Conservation (phyloP, 2,329 filamentous ascomycete species). For the Acephala macrosclerotiorum region DNA sequence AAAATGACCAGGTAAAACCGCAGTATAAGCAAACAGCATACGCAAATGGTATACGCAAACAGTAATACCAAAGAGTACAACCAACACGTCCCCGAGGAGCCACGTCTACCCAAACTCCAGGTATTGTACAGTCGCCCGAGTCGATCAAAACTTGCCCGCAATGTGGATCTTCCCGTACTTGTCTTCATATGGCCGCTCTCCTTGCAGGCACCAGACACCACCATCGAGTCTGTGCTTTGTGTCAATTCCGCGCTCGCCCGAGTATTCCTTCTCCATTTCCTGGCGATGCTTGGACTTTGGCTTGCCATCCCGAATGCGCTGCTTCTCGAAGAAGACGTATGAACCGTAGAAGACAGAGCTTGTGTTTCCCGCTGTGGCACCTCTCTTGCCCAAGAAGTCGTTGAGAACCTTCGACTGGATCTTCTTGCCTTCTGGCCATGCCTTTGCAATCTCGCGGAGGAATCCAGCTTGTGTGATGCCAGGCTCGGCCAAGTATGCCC, state of each 20-base stretch:
- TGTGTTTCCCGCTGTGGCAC: conserved; percentile 54
- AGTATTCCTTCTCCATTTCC: conserved; percentile 54
- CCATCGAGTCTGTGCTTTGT: conserved; percentile 14
- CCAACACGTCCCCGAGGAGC: not conserved
- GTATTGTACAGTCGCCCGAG: not conserved
- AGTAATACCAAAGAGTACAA: not conserved
- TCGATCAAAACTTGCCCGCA: not conserved
- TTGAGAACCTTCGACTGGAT: conserved; percentile 54
- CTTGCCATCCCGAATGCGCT: conserved; percentile 57
- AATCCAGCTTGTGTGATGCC: conserved; percentile 59
- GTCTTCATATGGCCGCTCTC: conserved; percentile 13
- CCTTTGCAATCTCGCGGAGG: conserved; percentile 55
- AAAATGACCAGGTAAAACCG: too few species aligned
- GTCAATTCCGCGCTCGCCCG: conserved; percentile 11
- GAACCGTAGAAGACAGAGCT: conserved; percentile 58
- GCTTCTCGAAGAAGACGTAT: conserved; percentile 67
- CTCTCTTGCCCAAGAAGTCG: conserved; percentile 58
- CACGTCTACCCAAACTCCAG: conserved; percentile 2
- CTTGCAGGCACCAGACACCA: not conserved
- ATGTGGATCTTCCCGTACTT: conserved; percentile 12
- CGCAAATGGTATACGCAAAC: not conserved
- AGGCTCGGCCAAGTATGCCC: conserved; percentile 54
- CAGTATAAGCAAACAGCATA: not conserved
- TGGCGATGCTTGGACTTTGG: conserved; percentile 57
- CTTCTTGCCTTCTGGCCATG: conserved; percentile 47